Evolutionary conservation across 768 basidiomycete genomes (phyloP), one percentile per base, ranked within the genome.

Genomic region (Agrocybe pediades): DNA sequence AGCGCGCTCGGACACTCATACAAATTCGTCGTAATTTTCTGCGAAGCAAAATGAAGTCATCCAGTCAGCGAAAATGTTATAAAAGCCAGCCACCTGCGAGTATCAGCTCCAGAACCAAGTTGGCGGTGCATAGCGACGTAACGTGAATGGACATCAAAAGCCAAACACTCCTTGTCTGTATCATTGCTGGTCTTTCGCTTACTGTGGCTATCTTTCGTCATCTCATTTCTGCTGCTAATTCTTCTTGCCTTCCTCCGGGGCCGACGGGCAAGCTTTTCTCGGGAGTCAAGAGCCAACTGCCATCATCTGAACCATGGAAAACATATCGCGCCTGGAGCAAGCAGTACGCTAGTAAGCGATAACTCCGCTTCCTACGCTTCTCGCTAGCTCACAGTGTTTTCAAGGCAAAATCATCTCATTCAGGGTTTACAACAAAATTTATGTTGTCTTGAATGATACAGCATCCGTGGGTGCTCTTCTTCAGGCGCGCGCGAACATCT

Each of bases 381-480:
- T 45, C 23, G 9, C 24, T 20, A 0, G 15, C 42, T 26, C 21
- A 1, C 17, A 17, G 17, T 13, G n/a, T n/a, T n/a, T n/a, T n/a
- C n/a, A n/a, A 58, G 57, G 49, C 21, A 66, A 77, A n/a, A 61
- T 86, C 11, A 72, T 86, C 24, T 78, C 78, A 20, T 77, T 79
- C 53, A 71, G 69, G 26, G 62, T 75, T 21, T 71, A 79, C 55
- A 81, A 78, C 53, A 69, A 66, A n/a, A 68, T 67, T 19, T 68
- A 79, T 21, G 60, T 85, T 44, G 71, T 85, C 39, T 68, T 86
- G 8, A 85, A 83, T 64, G 74, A 73, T 43, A 68, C 69, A 42
- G 58, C 62, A 21, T 66, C 78, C 7, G 74, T 81, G 3, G 64
- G 70, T 46, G 75, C 82, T 24, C 71, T 86, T 4, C 72, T 86